These are phyloP conservation scores for Ramalina peruviana DNA, from an alignment of 495 filamentous ascomycete species.

Conservation along the genomic window DNA sequence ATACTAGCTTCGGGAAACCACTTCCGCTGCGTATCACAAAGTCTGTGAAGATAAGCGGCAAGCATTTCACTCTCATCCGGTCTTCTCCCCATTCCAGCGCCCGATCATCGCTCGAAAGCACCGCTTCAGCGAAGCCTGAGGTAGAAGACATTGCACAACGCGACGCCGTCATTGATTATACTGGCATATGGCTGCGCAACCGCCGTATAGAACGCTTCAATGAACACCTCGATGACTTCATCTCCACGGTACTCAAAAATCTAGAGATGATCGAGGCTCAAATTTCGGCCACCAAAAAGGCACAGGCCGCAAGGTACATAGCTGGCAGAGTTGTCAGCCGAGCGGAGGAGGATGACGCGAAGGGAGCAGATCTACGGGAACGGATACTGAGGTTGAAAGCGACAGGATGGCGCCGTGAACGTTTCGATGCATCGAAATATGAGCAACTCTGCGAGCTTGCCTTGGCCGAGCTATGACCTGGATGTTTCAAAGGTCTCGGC, in stretches of 20 bases:
- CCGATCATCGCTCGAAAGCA: neutral
- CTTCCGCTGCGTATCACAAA: neutral
- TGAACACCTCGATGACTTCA: conserved; percentile 3
- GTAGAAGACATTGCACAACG: neutral
- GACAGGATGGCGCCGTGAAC: conserved; percentile 13
- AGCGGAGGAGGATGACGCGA: conserved; percentile 11
- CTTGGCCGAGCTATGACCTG: conserved; percentile 5
- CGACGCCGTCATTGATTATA: conserved; percentile 3
- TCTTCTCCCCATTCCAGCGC: conserved; percentile 17
- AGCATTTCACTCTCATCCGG: conserved; percentile 20
- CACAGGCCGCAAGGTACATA: conserved; percentile 4
- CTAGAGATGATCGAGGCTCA: conserved; percentile 6
- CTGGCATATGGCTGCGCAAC: conserved; percentile 8
- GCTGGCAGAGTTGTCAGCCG: conserved; percentile 5
- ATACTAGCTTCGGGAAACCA: neutral
- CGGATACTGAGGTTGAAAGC: conserved; percentile 10
- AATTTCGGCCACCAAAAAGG: conserved; percentile 1
- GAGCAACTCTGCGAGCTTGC: conserved; percentile 14
- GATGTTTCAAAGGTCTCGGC: too few species aligned
- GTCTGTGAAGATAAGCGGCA: neutral
- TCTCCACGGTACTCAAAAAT: conserved; percentile 4
- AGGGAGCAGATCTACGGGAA: conserved; percentile 4
- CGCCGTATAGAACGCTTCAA: conserved; percentile 11
- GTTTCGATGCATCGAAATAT: conserved; percentile 15
- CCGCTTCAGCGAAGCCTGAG: neutral